Evolutionary conservation across 176 grass and related monocot species (phyloP).

Genomic region (Alloteropsis semialata): DNA sequence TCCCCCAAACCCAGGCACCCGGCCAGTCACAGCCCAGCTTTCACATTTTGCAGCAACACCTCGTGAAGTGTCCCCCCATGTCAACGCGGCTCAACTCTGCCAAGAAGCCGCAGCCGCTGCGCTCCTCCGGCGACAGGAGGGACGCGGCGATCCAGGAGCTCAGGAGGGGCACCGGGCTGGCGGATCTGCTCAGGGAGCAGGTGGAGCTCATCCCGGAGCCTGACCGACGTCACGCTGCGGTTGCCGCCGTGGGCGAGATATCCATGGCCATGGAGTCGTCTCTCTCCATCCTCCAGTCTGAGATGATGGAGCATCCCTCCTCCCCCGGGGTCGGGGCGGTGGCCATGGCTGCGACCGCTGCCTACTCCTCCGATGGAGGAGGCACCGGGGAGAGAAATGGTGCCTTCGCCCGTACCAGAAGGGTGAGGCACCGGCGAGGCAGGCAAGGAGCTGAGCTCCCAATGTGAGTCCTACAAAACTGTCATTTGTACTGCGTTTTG

Average conservation of each 20-base stretch:
- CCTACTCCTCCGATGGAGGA: neutral
- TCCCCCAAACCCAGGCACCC: neutral
- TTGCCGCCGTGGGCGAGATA: constrained; percentile 21
- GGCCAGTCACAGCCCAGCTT: neutral
- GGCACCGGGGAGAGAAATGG: neutral
- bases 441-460: constrained; percentile 8
- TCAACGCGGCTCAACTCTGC: constrained; percentile 12
- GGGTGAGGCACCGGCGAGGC: constrained; percentile 23
- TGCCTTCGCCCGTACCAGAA: constrained; percentile 1
- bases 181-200: constrained; percentile 18
- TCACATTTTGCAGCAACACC: neutral
- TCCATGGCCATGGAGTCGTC: constrained; percentile 24
- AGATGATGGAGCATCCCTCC: constrained; percentile 28
- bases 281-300: constrained; percentile 38
- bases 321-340: neutral
- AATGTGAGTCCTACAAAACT: constrained; percentile 24
- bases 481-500: neutral
- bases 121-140: neutral
- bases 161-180: constrained; percentile 22
- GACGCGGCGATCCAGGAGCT: constrained; percentile 38
- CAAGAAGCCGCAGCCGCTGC: neutral
- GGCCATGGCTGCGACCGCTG: neutral
- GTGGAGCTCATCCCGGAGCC: constrained; percentile 37
- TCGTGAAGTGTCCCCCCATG: neutral
- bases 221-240: constrained; percentile 10